Conservation (phyloP, 192 early-diverging fungal species). For the Backusella tarrabulga region DNA sequence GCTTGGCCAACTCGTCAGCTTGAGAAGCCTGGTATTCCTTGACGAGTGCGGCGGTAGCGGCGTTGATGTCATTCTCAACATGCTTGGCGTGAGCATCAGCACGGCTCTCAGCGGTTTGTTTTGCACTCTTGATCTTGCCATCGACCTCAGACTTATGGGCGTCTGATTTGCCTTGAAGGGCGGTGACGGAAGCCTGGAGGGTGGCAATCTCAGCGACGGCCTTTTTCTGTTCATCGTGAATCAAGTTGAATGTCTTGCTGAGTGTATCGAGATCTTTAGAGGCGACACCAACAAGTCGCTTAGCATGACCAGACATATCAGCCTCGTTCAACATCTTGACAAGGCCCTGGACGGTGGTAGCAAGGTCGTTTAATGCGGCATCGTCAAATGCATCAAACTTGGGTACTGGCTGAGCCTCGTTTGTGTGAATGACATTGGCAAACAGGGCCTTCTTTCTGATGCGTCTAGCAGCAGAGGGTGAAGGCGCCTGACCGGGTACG, state of each 20-base stretch:
- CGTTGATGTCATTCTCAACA: slow-evolving; percentile 13
- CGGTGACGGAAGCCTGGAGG: not conserved
- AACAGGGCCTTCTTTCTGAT: not conserved
- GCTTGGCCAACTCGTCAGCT: slow-evolving; percentile 13
- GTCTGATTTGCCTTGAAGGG: slow-evolving; percentile 34
- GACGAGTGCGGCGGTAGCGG: slow-evolving; percentile 15
- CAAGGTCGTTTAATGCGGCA: slow-evolving; percentile 20
- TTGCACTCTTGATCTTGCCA: slow-evolving; percentile 46
- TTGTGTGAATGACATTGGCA: slow-evolving; percentile 13
- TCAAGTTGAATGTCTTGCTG: slow-evolving; percentile 43
- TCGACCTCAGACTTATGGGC: slow-evolving; percentile 59
- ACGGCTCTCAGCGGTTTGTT: slow-evolving; percentile 42
- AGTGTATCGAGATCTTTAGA: slow-evolving; percentile 48
- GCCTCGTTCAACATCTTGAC: slow-evolving; percentile 20
- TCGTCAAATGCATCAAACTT: not conserved
- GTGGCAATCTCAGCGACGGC: slow-evolving; percentile 42
- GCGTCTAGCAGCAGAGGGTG: not conserved
- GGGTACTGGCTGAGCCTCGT: not conserved
- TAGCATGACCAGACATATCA: slow-evolving; percentile 45
- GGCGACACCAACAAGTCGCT: slow-evolving; percentile 59
- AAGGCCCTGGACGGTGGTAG: slow-evolving; percentile 31
- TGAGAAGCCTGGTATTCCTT: not conserved
- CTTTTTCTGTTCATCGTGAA: slow-evolving; percentile 41
- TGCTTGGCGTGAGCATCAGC: slow-evolving; percentile 49
- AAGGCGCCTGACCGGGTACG: slow-evolving; percentile 2